Evolutionary conservation across 1,284 basidiomycete genomes (phyloP).

Genomic region (Peniophora sp.): DNA sequence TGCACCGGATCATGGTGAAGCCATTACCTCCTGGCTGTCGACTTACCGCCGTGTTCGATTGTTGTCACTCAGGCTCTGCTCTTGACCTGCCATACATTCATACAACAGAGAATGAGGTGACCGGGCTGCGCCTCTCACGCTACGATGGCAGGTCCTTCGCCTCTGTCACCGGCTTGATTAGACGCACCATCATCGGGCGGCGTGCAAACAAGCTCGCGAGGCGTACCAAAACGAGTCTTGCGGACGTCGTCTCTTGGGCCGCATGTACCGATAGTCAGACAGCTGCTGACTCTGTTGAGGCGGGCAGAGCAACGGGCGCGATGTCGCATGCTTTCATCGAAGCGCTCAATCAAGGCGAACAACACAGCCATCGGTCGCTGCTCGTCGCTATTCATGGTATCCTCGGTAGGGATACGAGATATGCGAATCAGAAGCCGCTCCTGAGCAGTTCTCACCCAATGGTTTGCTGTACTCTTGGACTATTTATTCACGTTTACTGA

Average conservation of each 20-base stretch:
- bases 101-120: too few relatives aligned
- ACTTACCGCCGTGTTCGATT: slow-evolving; percentile 46
- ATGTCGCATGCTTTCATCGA: slow-evolving; percentile 78
- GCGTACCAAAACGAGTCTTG: slow-evolving; percentile 26
- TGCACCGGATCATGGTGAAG: slow-evolving; percentile 40
- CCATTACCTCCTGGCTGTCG: slow-evolving; percentile 53
- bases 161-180: too few relatives aligned
- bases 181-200: slow-evolving; percentile 28
- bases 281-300: slow-evolving; percentile 81
- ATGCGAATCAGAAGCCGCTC: slow-evolving; percentile 11
- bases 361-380: slow-evolving; percentile 70
- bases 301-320: slow-evolving; percentile 79
- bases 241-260: slow-evolving; percentile 73
- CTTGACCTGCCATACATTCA: slow-evolving; percentile 49
- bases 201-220: slow-evolving; percentile 32
- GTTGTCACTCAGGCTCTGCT: slow-evolving; percentile 56
- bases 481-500: too few relatives aligned
- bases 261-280: slow-evolving; percentile 94
- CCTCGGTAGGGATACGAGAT: slow-evolving; percentile 5
- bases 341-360: slow-evolving; percentile 43
- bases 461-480: slow-evolving; percentile 1
- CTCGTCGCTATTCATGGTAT: slow-evolving; percentile 54
- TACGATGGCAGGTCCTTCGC: slow-evolving; percentile 50
- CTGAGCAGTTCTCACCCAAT: slow-evolving; percentile 10
- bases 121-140: too few relatives aligned